A percentile compares a stretch with the other conserved stretches of the same genome.
phyloP scores from a whole-genome alignment of 2,329 filamentous ascomycete genomes.

The Calonectria leucothoes region DNA sequence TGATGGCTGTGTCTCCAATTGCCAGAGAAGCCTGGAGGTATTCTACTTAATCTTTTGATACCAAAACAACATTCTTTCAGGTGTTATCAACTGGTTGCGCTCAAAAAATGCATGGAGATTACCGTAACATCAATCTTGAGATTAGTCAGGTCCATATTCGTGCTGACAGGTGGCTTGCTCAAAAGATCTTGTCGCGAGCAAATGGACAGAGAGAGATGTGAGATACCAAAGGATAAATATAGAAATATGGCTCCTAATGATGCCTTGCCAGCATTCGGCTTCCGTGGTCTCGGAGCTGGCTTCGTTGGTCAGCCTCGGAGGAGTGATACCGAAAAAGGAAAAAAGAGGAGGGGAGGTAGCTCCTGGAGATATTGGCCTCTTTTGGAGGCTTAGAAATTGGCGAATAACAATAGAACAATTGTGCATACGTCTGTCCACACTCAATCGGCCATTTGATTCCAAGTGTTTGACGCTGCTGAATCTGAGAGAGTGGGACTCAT shows the following conservation, averaged over 20 bases:
- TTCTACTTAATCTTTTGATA: neutral
- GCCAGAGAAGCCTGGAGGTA: neutral
- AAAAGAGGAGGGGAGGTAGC: neutral
- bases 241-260: too few relatives aligned
- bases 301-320: neutral
- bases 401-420: neutral
- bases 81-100: neutral
- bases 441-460: neutral
- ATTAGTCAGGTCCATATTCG: neutral
- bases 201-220: too few relatives aligned
- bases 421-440: neutral
- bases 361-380: neutral
- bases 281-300: neutral
- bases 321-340: neutral
- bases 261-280: neutral
- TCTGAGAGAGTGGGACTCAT: constrained; percentile 37
- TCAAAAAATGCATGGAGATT: neutral
- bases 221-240: too few relatives aligned
- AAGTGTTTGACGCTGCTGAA: neutral
- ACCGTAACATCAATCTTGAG: neutral
- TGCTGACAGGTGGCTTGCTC: neutral
- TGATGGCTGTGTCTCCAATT: too few relatives aligned
- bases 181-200: neutral
- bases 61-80: neutral
- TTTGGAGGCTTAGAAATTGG: too few relatives aligned